These are phyloP conservation scores for Thraustotheca clavata DNA, from an alignment of 352 stramenopile species.

Conservation along the genomic window DNA sequence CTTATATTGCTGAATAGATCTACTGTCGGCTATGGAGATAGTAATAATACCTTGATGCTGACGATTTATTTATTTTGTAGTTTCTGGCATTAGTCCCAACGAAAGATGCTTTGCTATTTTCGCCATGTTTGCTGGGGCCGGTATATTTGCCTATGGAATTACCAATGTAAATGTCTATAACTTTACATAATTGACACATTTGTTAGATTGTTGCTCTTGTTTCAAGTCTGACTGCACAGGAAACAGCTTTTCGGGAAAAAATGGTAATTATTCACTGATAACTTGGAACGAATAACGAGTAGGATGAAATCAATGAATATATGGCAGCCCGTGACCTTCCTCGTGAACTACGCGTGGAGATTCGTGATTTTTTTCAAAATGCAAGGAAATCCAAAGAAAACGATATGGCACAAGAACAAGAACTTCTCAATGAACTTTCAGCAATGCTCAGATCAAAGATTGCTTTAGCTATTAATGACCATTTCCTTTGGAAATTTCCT, in stretches of 20 bases:
- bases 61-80: conserved; percentile 3
- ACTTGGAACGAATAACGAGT: background rate
- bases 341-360: conserved; percentile 55
- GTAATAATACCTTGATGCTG: background rate
- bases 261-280: conserved; percentile 25
- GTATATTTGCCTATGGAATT: conserved; percentile 72
- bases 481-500: conserved; percentile 63
- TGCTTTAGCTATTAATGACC: conserved; percentile 65
- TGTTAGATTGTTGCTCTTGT: conserved; percentile 58
- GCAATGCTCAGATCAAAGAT: conserved; percentile 69
- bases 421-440: conserved; percentile 56
- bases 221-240: conserved; percentile 53
- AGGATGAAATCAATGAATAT: conserved; percentile 72
- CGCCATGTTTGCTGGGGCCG: conserved; percentile 56
- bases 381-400: conserved; percentile 52
- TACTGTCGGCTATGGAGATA: conserved; percentile 10
- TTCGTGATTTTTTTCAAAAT: conserved; percentile 74
- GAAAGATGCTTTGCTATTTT: conserved; percentile 64
- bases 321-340: conserved; percentile 64
- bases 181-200: background rate
- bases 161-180: conserved; percentile 45
- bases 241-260: conserved; percentile 54
- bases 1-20: background rate
- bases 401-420: conserved; percentile 54
- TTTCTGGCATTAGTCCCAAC: conserved; percentile 35